These are phyloP conservation scores for Amphibolis antarctica DNA, from an alignment of 106 monocot species.

Conservation along the genomic window DNA sequence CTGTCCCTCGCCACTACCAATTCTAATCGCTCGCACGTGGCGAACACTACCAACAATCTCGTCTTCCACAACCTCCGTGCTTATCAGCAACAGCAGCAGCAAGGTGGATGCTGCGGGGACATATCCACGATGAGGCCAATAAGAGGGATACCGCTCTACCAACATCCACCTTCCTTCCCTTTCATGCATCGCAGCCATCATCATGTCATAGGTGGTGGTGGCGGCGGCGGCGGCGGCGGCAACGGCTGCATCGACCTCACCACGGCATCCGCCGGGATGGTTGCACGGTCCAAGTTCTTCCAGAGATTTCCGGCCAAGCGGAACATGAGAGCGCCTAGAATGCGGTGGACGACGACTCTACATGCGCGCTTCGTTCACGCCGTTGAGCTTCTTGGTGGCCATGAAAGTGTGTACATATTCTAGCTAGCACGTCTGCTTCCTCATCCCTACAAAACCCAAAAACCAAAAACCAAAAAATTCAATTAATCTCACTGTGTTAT, in stretches of 20 bases:
- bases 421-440: background rate
- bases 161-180: conserved; percentile 26
- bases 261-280: conserved; percentile 6
- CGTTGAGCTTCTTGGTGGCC: conserved; percentile 90
- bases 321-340: conserved; percentile 65
- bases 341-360: conserved; percentile 93
- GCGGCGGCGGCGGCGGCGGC: background rate
- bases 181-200: conserved; percentile 14
- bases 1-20: background rate
- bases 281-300: conserved; percentile 35
- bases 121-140: conserved; percentile 37
- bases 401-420: conserved; percentile 53
- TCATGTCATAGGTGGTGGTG: background rate
- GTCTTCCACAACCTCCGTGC: conserved; percentile 5
- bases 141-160: conserved; percentile 53
- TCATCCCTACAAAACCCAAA: background rate
- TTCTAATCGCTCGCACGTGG: no score
- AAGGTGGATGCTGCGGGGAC: conserved; percentile 2
- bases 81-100: conserved; percentile 8
- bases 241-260: background rate
- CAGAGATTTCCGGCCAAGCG: conserved; percentile 58
- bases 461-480: no score
- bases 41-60: conserved; percentile 21
- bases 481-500: no score
- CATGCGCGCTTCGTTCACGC: conserved; percentile 93